phyloP scores from a whole-genome alignment of 495 filamentous ascomycete genomes.

The Wilcoxina mikolae region DNA sequence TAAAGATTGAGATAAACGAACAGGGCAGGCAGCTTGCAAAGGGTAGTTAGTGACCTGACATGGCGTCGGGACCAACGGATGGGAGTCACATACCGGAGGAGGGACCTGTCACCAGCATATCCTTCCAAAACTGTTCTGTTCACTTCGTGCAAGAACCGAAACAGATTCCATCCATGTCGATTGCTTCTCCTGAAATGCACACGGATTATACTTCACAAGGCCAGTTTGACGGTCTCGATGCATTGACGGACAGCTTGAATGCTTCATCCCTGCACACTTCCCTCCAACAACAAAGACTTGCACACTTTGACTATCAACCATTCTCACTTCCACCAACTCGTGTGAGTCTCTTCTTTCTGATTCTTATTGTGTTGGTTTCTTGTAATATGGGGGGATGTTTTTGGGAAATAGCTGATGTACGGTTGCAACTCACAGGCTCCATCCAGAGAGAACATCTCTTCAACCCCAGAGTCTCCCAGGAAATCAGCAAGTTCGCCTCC shows the following conservation, averaged over 20 bases:
- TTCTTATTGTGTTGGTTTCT: neutral
- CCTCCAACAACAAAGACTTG: conserved; percentile 20
- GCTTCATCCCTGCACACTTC: conserved; percentile 2
- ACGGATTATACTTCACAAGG: too few relatives aligned
- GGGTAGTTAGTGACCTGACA: too few relatives aligned
- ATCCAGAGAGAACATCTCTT: conserved; percentile 15
- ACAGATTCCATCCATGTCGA: too few relatives aligned
- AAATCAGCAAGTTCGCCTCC: conserved; percentile 69
- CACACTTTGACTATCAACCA: conserved; percentile 26
- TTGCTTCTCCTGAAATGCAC: too few relatives aligned
- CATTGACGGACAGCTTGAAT: neutral
- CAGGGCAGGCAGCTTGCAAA: too few relatives aligned
- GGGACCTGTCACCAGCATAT: too few relatives aligned
- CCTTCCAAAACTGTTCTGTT: too few relatives aligned
- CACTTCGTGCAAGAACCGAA: too few relatives aligned
- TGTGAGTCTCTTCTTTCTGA: conserved; percentile 16
- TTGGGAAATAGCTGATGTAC: neutral
- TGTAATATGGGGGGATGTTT: neutral
- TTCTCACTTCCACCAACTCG: conserved; percentile 26
- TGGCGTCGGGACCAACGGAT: too few relatives aligned
- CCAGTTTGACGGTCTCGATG: too few relatives aligned
- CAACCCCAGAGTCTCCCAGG: conserved; percentile 10
- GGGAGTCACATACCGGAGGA: too few relatives aligned
- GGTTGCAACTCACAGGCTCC: conserved; percentile 17
- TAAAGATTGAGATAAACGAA: too few relatives aligned